Evolutionary conservation across 768 basidiomycete species (phyloP), one percentile per base, ranked within the genome.

Genomic region (Coprinopsis cinerea): DNA sequence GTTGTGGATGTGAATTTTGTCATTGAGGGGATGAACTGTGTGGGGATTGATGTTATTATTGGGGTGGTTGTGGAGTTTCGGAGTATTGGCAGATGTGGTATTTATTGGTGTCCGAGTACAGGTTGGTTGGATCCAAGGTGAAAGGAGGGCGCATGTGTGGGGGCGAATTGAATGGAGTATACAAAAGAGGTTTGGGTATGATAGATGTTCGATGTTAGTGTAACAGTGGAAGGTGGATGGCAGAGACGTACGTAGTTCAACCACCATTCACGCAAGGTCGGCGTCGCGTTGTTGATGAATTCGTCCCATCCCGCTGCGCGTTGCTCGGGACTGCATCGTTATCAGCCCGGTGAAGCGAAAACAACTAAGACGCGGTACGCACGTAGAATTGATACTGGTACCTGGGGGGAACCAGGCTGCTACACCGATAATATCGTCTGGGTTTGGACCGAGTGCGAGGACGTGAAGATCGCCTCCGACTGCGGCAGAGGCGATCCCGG

Each of bases 391-490:
- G 15, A 54, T 41, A 14, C 50, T 52, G 41, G 57, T 54, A 1
- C 66, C 65, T 4, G 66, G 68, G 0, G 64, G 61, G 53, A 59
- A 65, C 64, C 65, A 67, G 11, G 63, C 15, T 9, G 64, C 62
- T 5, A 58, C 63, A n/a, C 65, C 64, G 10, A 67, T 55, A 23
- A 67, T 63, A 22, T 66, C 44, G 4, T 49, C 47, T 0, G 49
- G 28, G 2, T 49, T 44, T 10, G 58, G 53, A 2, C 62, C 61
- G 7, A 61, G 24, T n/a, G 52, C 39, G n/a, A 62, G 59, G 9
- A 64, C 53, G 25, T 64, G 60, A 3, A 65, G 53, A 27, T 61
- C 52, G 20, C 66, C 65, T 4, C 64, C 65, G 20, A 66, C 50
- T 11, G 55, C 39, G 1, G 60, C 57, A 3, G 53, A 56, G 7